Evolutionary conservation across 805 yeast species (phyloP), one percentile per base, ranked within the genome.

Genomic region (Babjeviella inositovora): DNA sequence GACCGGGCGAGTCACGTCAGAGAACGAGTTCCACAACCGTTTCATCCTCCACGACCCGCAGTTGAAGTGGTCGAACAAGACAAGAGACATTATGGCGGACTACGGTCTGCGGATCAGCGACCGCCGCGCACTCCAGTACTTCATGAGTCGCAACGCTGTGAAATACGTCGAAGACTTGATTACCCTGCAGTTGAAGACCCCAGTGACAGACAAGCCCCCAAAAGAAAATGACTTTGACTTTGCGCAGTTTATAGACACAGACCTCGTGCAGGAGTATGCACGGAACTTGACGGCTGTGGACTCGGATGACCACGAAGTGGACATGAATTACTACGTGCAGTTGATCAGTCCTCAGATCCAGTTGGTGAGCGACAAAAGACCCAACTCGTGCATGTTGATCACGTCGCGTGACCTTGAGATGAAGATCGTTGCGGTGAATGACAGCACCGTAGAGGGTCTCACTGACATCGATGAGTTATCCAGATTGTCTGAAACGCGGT

Each of bases 291-390:
- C 62, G 28, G 35, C 39, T 5, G 41, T 60, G 2, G 32, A 45
- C 5, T 43, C 48, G 1, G 49, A 45, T 3, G 41, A 48, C 20
- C 54, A 58, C 18, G 62, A 64, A 41, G 36, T 49, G 26, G 56
- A 44, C 35, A 67, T 71, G 25, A 66, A 76, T 20, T 76, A 70
- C 39, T 51, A 71, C 30, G 57, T 85, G 15, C 70, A 70, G 28
- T 53, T 87, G 20, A 52, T 75, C 5, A 66, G 81, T 14, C 94
- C 96, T 0, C 95, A 87, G 43, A 66, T 84, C 22, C 96, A 85
- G 40, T 35, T 68, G 13, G 48, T 54, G 7, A 56, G 68, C 11
- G 58, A 57, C 8, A 43, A 46, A 11, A 64, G 58, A 22, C 54
- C 52, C 1, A 46, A 58, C 8, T 49, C 65, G 1, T 63, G 71